phyloP scores from a whole-genome alignment of 208 protist genomes.

The Porcisia hertigi region DNA sequence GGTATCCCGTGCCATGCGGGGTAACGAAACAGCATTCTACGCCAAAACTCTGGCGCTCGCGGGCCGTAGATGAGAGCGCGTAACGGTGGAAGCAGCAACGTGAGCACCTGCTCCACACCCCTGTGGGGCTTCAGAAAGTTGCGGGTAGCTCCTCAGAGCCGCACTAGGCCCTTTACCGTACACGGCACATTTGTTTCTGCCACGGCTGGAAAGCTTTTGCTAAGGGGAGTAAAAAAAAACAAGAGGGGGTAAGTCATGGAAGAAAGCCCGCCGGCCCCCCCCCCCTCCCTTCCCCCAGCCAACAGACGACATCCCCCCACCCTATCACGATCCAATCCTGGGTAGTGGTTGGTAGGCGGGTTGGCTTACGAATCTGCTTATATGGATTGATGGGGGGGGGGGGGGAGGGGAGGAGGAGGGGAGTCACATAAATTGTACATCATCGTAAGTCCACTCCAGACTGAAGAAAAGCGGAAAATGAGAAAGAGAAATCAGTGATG shows the following conservation, averaged over 20 bases:
- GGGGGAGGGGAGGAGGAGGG: background rate
- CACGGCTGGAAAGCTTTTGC: background rate
- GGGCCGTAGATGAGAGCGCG: background rate
- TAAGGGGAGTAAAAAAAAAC: background rate
- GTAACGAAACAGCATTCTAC: background rate
- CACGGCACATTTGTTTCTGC: no score
- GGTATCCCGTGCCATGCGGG: background rate
- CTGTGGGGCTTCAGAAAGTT: background rate
- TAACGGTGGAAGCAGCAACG: background rate
- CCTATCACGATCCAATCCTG: no score
- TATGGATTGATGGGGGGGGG: background rate
- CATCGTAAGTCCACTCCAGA: background rate
- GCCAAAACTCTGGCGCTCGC: no score
- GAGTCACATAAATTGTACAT: background rate
- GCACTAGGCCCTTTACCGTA: no score
- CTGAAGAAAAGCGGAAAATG: background rate
- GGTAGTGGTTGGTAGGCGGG: background rate
- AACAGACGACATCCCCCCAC: background rate
- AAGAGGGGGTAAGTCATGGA: background rate
- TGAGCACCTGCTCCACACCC: background rate
- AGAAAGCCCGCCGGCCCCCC: background rate
- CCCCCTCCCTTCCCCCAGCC: background rate
- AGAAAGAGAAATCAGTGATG: slow-evolving; percentile 5
- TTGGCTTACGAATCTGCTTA: background rate
- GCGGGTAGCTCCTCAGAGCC: background rate